Evolutionary conservation across 2,329 filamentous ascomycete species (phyloP).

Genomic region (Fusarium abutilonis): DNA sequence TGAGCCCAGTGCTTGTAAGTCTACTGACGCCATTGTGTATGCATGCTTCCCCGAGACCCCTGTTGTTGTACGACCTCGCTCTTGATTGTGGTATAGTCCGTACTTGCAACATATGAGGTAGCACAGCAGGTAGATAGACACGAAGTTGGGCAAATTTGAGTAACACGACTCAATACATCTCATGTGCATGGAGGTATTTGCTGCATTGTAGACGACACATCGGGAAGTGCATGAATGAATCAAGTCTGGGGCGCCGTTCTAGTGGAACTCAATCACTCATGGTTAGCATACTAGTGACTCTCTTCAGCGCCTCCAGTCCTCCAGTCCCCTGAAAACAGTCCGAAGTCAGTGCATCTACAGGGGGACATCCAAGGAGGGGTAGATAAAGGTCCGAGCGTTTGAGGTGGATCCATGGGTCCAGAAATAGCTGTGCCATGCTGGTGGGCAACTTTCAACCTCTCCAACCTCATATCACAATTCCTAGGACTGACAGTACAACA

Average conservation of each 20-base stretch:
- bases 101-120: neutral
- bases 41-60: constrained; percentile 9
- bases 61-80: constrained; percentile 9
- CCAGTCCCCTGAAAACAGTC: constrained; percentile 21
- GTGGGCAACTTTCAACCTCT: constrained; percentile 19
- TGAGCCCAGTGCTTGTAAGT: constrained; percentile 14
- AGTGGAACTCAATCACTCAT: constrained; percentile 33
- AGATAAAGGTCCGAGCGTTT: constrained; percentile 30
- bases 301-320: constrained; percentile 9
- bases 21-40: constrained; percentile 30
- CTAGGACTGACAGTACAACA: constrained; percentile 10
- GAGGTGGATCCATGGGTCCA: constrained; percentile 28
- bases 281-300: constrained; percentile 11
- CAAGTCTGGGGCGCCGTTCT: constrained; percentile 9
- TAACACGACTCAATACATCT: constrained; percentile 19
- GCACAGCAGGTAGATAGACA: neutral
- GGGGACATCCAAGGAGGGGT: constrained; percentile 8
- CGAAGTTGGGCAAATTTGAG: constrained; percentile 14
- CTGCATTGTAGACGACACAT: constrained; percentile 30
- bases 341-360: constrained; percentile 18
- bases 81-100: neutral
- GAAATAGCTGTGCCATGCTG: constrained; percentile 30
- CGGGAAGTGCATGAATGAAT: constrained; percentile 17
- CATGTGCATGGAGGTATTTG: constrained; percentile 36
- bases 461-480: constrained; percentile 20